Evolutionary conservation across 176 grass and related monocot genomes (phyloP).

Genomic region (Oryza australiensis): DNA sequence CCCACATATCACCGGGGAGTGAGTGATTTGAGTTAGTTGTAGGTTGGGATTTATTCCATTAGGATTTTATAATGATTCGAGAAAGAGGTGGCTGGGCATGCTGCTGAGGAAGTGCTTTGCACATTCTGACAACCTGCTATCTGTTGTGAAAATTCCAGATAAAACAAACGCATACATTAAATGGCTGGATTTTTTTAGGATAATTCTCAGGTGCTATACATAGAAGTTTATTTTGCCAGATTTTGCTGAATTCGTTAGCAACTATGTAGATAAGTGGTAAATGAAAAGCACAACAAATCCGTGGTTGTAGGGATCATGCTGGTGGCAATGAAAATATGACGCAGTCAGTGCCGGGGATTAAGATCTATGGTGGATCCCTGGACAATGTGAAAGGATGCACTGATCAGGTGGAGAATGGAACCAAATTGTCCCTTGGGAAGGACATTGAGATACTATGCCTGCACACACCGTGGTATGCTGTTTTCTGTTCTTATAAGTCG

Average conservation of each 20-base stretch:
- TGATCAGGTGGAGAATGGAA: slow-evolving; percentile 77
- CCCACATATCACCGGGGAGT: neutral
- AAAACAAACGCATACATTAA: neutral
- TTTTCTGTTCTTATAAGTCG: neutral
- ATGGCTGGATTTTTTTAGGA: slow-evolving; percentile 4
- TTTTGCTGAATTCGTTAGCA: neutral
- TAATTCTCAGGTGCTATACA: neutral
- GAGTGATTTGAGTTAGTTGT: neutral
- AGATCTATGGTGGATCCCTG: slow-evolving; percentile 84
- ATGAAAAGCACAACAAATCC: neutral
- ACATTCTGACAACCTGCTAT: too few species aligned
- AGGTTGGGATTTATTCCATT: neutral
- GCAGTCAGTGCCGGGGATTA: slow-evolving; percentile 67
- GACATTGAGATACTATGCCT: slow-evolving; percentile 79
- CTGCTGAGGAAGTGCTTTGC: neutral
- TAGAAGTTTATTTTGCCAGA: neutral
- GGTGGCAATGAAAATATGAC: slow-evolving; percentile 94
- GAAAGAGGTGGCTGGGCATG: neutral
- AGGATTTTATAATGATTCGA: neutral
- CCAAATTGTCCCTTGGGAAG: slow-evolving; percentile 70
- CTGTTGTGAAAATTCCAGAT: too few species aligned
- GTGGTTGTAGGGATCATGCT: slow-evolving; percentile 75
- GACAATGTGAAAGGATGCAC: slow-evolving; percentile 90
- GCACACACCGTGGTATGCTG: slow-evolving; percentile 78
- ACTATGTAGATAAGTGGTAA: slow-evolving; percentile 12